These are phyloP conservation scores for Monosporascus sp. DNA, from an alignment of 2,329 filamentous ascomycete genomes.

Conservation along the genomic window DNA sequence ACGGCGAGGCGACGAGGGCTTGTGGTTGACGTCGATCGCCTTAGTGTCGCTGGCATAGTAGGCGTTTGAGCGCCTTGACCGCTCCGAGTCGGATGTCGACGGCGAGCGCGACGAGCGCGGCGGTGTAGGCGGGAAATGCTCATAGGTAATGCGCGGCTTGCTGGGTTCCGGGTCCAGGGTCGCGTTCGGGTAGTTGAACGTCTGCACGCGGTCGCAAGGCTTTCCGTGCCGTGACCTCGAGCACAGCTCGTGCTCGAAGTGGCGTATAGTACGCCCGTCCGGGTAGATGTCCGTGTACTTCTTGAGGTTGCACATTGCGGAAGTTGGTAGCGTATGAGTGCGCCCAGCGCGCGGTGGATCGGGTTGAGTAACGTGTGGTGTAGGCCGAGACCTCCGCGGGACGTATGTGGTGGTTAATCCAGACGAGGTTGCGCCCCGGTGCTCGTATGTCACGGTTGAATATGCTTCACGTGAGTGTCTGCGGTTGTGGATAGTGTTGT, in stretches of 20 bases:
- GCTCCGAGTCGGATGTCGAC: conserved; percentile 24
- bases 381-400: conserved; percentile 8
- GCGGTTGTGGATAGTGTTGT: conserved; percentile 18
- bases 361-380: conserved; percentile 17
- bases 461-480: conserved; percentile 9
- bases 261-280: conserved; percentile 35
- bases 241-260: conserved; percentile 31
- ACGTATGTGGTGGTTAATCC: conserved; percentile 8
- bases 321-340: conserved; percentile 22
- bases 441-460: conserved; percentile 9
- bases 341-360: conserved; percentile 18
- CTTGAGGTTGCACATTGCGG: conserved; percentile 44
- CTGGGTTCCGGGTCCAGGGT: conserved; percentile 28
- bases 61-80: conserved; percentile 27
- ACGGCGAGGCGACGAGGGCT: conserved; percentile 19
- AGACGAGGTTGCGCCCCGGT: conserved; percentile 6
- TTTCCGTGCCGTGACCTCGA: conserved; percentile 32
- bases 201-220: conserved; percentile 36
- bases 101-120: conserved; percentile 28
- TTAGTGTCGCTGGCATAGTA: conserved; percentile 37
- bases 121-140: conserved; percentile 37
- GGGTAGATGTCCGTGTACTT: conserved; percentile 42
- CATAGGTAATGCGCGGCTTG: conserved; percentile 25
- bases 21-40: conserved; percentile 28
- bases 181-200: conserved; percentile 37